Conservation (phyloP, 1,139 yeast species). For the Blastobotrys illinoisensis region DNA sequence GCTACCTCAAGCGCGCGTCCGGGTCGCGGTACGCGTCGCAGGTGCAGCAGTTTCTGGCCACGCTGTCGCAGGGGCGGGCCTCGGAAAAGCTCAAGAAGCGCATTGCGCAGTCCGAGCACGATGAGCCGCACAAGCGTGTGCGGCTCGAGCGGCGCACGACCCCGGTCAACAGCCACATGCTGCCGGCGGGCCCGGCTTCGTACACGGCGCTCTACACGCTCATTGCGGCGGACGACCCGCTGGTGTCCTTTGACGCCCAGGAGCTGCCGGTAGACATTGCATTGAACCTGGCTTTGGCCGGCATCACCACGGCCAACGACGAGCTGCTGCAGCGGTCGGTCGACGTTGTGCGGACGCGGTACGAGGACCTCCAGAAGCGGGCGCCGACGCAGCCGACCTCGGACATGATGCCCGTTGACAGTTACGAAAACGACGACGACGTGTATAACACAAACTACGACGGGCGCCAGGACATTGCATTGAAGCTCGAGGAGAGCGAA, state of each 20-base stretch:
- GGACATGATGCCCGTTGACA: constrained; percentile 22
- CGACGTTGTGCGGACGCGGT: constrained; percentile 61
- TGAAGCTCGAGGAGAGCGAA: constrained; percentile 16
- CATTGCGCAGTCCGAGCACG: constrained; percentile 19
- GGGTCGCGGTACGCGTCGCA: constrained; percentile 25
- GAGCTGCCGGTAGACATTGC: constrained; percentile 61
- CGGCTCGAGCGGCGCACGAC: constrained; percentile 19
- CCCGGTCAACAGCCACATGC: constrained; percentile 25
- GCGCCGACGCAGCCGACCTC: constrained; percentile 16
- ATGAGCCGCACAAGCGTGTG: constrained; percentile 19
- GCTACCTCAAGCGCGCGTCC: constrained; percentile 27
- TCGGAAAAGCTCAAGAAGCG: constrained; percentile 25
- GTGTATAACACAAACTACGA: constrained; percentile 13
- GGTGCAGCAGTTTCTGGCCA: constrained; percentile 30
- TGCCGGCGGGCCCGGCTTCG: constrained; percentile 31
- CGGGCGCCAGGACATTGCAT: constrained; percentile 11
- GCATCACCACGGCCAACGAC: constrained; percentile 50
- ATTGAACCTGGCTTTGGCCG: constrained; percentile 59
- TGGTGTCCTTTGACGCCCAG: constrained; percentile 64
- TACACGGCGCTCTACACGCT: constrained; percentile 47
- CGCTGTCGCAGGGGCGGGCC: constrained; percentile 29
- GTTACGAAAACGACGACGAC: constrained; percentile 15
- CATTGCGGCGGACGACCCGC: constrained; percentile 54
- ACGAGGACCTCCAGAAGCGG: constrained; percentile 38
- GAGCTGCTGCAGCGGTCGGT: constrained; percentile 60